Percentiles rank a stretch among this genome's conserved stretches.
These are phyloP conservation scores for Monosporascus sp. DNA, from an alignment of 2,329 filamentous ascomycete species.

Conservation along the genomic window DNA sequence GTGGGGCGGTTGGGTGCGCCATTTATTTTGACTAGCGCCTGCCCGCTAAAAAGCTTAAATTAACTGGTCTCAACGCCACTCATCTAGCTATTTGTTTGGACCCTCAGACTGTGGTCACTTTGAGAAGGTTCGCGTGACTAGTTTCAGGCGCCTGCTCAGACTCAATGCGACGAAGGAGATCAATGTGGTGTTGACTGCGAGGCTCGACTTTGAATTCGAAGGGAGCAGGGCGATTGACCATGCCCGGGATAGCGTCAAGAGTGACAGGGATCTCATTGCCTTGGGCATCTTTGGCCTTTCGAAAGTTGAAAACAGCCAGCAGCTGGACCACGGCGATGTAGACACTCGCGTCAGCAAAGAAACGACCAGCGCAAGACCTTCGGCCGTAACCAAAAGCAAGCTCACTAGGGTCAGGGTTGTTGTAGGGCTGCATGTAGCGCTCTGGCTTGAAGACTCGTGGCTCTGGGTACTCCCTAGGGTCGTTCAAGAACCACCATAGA, in stretches of 20 bases:
- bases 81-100: too few relatives aligned
- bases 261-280: background rate
- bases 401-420: constrained; percentile 22
- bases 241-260: background rate
- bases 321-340: constrained; percentile 33
- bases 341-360: constrained; percentile 26
- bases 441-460: constrained; percentile 29
- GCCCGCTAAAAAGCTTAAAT: too few relatives aligned
- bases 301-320: constrained; percentile 43
- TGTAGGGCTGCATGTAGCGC: constrained; percentile 24
- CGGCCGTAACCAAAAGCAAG: constrained; percentile 32
- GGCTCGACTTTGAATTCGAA: background rate
- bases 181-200: background rate
- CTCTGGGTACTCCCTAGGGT: constrained; percentile 58
- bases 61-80: too few relatives aligned
- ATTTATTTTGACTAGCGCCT: too few relatives aligned
- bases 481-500: constrained; percentile 46
- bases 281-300: constrained; percentile 28
- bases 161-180: background rate
- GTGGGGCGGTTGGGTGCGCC: too few relatives aligned
- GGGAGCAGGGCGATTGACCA: background rate
- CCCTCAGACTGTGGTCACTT: background rate
- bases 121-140: background rate
- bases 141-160: background rate
- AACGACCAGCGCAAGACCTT: constrained; percentile 29